phyloP scores from a whole-genome alignment of 1,284 basidiomycete genomes.

The Rhodotorula sp. region DNA sequence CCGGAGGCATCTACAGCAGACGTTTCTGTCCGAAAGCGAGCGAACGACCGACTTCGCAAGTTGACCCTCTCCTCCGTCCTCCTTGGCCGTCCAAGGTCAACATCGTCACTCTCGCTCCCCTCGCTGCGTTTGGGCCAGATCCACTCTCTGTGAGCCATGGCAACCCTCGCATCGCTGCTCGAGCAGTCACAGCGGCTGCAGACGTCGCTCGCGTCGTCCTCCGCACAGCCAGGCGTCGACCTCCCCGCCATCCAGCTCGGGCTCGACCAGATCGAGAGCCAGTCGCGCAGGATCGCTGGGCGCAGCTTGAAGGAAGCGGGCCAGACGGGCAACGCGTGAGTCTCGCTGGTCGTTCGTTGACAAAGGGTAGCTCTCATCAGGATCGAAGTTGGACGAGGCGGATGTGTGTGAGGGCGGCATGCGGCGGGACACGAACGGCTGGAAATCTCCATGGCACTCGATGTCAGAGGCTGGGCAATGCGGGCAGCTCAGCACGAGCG shows the following conservation, averaged over 20 bases:
- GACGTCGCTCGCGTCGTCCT: conserved; percentile 10
- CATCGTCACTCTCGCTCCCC: not conserved
- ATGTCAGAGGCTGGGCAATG: not conserved
- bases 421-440: not conserved
- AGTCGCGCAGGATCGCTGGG: conserved; percentile 69
- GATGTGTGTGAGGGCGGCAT: not conserved
- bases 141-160: not conserved
- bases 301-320: conserved; percentile 25
- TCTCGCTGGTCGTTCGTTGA: conserved; percentile 23
- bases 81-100: not conserved
- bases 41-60: not conserved
- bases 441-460: not conserved
- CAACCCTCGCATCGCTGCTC: conserved; percentile 39
- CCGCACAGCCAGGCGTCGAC: conserved; percentile 11
- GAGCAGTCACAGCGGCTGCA: conserved; percentile 45
- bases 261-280: conserved; percentile 86
- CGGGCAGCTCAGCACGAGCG: not conserved
- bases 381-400: not conserved
- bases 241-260: conserved; percentile 81
- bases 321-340: conserved; percentile 28
- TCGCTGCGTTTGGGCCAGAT: not conserved
- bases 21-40: too few relatives aligned
- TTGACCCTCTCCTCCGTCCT: not conserved
- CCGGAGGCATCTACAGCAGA: not conserved
- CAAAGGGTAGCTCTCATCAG: not conserved